Base-by-base conservation (phyloP, 1,284 basidiomycete genomes). In the Ganoderma resinaceum region DNA sequence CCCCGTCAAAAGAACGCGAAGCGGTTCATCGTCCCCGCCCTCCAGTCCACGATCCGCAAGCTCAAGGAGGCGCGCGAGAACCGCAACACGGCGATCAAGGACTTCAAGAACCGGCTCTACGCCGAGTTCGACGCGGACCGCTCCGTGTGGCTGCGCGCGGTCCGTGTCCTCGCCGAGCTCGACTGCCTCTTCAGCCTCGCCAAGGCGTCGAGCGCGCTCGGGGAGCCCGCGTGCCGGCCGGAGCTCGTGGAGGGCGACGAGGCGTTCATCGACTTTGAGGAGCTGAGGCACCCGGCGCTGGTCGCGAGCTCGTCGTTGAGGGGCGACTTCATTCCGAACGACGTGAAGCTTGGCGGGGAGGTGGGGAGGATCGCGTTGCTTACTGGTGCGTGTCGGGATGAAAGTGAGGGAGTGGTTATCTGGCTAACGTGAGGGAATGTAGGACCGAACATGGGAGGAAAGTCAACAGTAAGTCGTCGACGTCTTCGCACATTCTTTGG, bases 111-210 rank as follows among this genome's bases (percentile, higher is more conserved):
- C 70, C 87, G 90, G n/a, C 82, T 98, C 1, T 94, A 90, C 75
- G 87, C 83, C 14, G 94, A 96, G 81, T 99, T 98, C 77, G 95
- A 97, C 77, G 84, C 87, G 8, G 95, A 98, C 75, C 89, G 95
- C 42, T 84, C 87, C 20, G 81, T 91, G 20, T 96, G 94, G 95
- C 82, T 94, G 68, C 89, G 91, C 31, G 88, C 91, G 20, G 86
- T 96, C 67, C 88, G 93, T 70, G 89, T 94, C 58, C 84, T 95
- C 73, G 89, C 96, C 63, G 91, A 98, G 81, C 83, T 99, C 31
- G 98, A 99, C 80, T 99, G 98, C 79, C 83, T 99, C 38, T 89
- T 98, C 76, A 96, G 95, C 74, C 83, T 99, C 61, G 94, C 97
- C 8, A 97, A 96, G 80, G 89, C 96, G 0, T 98, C 97, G 1